Evolutionary conservation across 2,329 filamentous ascomycete genomes (phyloP).

Genomic region (Fusarium anthophilum): DNA sequence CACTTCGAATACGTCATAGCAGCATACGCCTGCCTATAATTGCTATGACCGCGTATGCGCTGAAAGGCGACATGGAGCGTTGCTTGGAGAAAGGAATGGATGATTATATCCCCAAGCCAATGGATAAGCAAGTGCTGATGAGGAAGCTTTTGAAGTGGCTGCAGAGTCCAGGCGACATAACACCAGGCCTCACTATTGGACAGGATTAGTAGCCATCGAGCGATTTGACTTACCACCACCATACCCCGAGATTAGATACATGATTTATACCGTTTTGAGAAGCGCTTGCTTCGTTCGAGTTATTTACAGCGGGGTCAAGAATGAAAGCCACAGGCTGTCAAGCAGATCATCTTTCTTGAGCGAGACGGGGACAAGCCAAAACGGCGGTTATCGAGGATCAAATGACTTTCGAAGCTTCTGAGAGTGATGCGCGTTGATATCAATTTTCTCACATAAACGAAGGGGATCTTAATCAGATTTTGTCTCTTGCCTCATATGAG

Average conservation of each 20-base stretch:
- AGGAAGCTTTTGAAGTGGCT: slow-evolving; percentile 1
- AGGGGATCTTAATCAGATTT: fast-evolving
- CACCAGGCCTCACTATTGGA: not conserved
- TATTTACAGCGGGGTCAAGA: fast-evolving
- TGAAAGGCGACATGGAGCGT: slow-evolving; percentile 2
- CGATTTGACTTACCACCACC: no score
- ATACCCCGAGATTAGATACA: not conserved
- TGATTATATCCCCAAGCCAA: slow-evolving; percentile 5
- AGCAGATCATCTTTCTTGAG: no score
- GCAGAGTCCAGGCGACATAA: not conserved
- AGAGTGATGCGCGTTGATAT: fast-evolving
- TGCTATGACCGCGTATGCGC: slow-evolving; percentile 4
- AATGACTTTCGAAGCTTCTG: fast-evolving
- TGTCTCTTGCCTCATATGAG: fast-evolving
- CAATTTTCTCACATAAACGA: fast-evolving
- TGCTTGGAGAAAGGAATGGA: slow-evolving; percentile 6
- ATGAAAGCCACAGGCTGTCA: fast-evolving
- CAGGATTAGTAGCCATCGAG: fast-evolving
- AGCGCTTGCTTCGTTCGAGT: not conserved
- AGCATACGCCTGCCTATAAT: not conserved
- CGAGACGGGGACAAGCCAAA: not conserved
- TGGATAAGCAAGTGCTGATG: not conserved
- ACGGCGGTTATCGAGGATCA: fast-evolving
- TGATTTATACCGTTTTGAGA: fast-evolving
- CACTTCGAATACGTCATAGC: not conserved